Conservation (phyloP, 2,329 filamentous ascomycete genomes). For the Tolypocladium amazonense region DNA sequence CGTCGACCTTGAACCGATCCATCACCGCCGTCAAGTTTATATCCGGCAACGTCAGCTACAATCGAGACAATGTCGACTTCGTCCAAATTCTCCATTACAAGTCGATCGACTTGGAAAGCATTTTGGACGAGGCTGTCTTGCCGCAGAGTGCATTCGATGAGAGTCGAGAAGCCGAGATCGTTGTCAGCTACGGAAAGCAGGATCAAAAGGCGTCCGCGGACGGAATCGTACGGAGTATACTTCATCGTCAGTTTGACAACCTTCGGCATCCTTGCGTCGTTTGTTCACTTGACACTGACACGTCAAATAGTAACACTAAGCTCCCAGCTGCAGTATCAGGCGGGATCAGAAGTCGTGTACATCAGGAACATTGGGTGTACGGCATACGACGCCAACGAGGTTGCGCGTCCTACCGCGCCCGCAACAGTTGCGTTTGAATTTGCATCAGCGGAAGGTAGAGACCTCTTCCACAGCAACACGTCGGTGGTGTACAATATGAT, state of each 20-base stretch:
- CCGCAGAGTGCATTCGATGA: not conserved
- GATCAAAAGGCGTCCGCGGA: not conserved
- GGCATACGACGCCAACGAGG: not conserved
- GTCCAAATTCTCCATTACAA: conserved; percentile 1
- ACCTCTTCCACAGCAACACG: not conserved
- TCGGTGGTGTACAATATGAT: not conserved
- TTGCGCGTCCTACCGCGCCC: not conserved
- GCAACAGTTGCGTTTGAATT: not conserved
- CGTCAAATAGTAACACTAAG: not conserved
- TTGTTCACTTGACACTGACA: not conserved
- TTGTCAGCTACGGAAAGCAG: not conserved
- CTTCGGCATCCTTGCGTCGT: not conserved
- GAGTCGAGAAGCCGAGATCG: not conserved
- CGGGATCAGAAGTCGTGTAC: not conserved
- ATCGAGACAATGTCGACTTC: not conserved
- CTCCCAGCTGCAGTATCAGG: not conserved
- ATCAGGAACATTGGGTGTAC: not conserved
- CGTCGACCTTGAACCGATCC: not conserved
- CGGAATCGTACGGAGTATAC: not conserved
- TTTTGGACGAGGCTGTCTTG: not conserved
- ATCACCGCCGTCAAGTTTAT: not conserved
- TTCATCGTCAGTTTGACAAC: not conserved
- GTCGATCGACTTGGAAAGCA: not conserved
- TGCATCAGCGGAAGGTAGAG: not conserved
- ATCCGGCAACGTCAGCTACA: not conserved